Conservation (phyloP, 305 asterid genomes). For the Fraxinus sp. region DNA sequence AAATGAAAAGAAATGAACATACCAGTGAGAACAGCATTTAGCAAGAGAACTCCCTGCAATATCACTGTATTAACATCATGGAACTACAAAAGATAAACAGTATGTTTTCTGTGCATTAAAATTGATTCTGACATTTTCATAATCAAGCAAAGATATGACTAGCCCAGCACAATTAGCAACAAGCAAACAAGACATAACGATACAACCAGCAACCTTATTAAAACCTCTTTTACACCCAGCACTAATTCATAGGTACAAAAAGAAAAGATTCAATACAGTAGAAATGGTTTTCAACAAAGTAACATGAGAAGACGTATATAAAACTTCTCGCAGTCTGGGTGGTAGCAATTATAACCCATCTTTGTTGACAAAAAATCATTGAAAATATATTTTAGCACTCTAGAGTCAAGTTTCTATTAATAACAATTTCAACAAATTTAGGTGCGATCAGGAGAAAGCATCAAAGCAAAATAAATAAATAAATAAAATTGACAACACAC, state of each 20-base stretch:
- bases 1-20: slow-evolving; percentile 22
- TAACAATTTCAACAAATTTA: neutral
- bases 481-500: neutral
- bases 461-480: neutral
- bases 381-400: neutral
- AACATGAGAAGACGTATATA: neutral
- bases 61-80: slow-evolving; percentile 5
- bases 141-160: neutral
- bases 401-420: neutral
- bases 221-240: neutral
- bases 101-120: slow-evolving; percentile 6
- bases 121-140: neutral
- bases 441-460: neutral
- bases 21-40: slow-evolving; percentile 72
- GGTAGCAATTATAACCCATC: neutral
- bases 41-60: slow-evolving; percentile 63
- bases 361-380: neutral
- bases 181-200: neutral
- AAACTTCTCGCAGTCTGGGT: neutral
- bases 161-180: neutral
- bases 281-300: neutral
- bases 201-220: neutral
- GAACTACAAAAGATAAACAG: slow-evolving; percentile 18
- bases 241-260: neutral
- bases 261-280: neutral